phyloP scores from a whole-genome alignment of 306 rosid species.

The Hippophae tibetana region DNA sequence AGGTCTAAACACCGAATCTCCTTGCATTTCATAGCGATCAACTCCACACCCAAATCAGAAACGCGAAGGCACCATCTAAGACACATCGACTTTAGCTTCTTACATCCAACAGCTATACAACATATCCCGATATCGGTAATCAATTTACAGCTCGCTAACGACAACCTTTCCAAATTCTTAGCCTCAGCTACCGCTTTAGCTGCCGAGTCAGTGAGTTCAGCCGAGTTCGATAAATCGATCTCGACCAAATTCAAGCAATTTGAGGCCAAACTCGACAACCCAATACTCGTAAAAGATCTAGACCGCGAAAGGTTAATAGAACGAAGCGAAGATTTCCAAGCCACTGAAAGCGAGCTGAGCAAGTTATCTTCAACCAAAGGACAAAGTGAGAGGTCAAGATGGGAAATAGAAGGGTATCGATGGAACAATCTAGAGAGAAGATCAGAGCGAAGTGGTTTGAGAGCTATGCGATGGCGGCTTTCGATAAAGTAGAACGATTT shows the following conservation, averaged over 20 bases:
- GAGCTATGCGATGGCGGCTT: slow-evolving; percentile 50
- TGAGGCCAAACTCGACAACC: slow-evolving; percentile 28
- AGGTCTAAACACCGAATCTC: slow-evolving; percentile 65
- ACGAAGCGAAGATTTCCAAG: slow-evolving; percentile 36
- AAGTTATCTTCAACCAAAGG: slow-evolving; percentile 45
- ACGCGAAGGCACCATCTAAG: slow-evolving; percentile 79
- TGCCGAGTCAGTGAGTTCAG: slow-evolving; percentile 54
- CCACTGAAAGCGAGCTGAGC: slow-evolving; percentile 23
- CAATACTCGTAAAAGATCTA: slow-evolving; percentile 36
- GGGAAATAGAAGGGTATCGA: slow-evolving; percentile 39
- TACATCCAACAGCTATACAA: slow-evolving; percentile 78
- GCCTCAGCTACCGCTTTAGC: slow-evolving; percentile 66
- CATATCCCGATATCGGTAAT: slow-evolving; percentile 82
- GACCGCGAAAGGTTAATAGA: slow-evolving; percentile 65
- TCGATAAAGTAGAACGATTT: slow-evolving; percentile 48
- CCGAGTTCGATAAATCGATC: slow-evolving; percentile 65
- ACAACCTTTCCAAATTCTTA: slow-evolving; percentile 47
- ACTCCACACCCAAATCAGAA: slow-evolving; percentile 77
- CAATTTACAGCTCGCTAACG: slow-evolving; percentile 60
- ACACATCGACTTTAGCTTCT: slow-evolving; percentile 44
- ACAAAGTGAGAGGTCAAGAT: slow-evolving; percentile 59
- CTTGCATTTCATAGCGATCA: slow-evolving; percentile 70
- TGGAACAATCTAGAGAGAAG: slow-evolving; percentile 29
- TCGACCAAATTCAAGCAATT: slow-evolving; percentile 46
- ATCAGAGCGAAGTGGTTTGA: slow-evolving; percentile 58